These are phyloP conservation scores for Didymella keratinophila DNA, from an alignment of 2,329 filamentous ascomycete genomes.

Conservation along the genomic window DNA sequence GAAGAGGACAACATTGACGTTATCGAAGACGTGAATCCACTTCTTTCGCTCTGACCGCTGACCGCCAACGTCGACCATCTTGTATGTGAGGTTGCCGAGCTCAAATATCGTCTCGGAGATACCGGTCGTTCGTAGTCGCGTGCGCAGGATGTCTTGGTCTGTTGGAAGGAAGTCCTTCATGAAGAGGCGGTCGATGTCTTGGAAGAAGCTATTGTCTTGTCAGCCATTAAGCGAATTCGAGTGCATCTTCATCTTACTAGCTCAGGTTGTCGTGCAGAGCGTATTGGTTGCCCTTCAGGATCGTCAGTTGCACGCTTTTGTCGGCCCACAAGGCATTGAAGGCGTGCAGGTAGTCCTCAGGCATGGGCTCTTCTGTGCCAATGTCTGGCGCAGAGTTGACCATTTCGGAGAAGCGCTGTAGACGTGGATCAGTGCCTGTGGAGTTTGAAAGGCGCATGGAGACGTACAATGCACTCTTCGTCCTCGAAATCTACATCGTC, in stretches of 20 bases:
- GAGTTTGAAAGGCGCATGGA: not conserved
- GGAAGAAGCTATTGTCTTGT: constrained; percentile 73
- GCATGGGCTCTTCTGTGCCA: constrained; percentile 80
- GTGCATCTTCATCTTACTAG: constrained; percentile 70
- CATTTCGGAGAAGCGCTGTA: constrained; percentile 77
- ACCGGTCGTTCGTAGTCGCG: constrained; percentile 87
- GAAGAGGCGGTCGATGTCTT: constrained; percentile 68
- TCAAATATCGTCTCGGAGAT: constrained; percentile 97
- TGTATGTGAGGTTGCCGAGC: constrained; percentile 88
- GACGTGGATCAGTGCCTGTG: constrained; percentile 6
- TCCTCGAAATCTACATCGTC: constrained; percentile 80
- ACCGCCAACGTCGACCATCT: constrained; percentile 95
- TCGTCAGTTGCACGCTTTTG: constrained; percentile 82
- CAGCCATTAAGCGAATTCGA: constrained; percentile 16
- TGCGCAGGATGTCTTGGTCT: constrained; percentile 93
- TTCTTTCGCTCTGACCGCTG: constrained; percentile 95
- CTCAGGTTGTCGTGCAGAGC: constrained; percentile 93
- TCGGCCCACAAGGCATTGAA: constrained; percentile 88
- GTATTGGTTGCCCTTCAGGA: constrained; percentile 93
- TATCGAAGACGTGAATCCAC: constrained; percentile 97
- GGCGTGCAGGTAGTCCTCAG: constrained; percentile 77
- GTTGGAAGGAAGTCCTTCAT: constrained; percentile 81
- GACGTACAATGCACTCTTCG: constrained; percentile 78
- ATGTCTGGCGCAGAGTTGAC: constrained; percentile 84
- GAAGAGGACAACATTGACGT: constrained; percentile 90